Evolutionary conservation across 164 flowering plant species (phyloP).

Genomic region (Buxus sempervirens): DNA sequence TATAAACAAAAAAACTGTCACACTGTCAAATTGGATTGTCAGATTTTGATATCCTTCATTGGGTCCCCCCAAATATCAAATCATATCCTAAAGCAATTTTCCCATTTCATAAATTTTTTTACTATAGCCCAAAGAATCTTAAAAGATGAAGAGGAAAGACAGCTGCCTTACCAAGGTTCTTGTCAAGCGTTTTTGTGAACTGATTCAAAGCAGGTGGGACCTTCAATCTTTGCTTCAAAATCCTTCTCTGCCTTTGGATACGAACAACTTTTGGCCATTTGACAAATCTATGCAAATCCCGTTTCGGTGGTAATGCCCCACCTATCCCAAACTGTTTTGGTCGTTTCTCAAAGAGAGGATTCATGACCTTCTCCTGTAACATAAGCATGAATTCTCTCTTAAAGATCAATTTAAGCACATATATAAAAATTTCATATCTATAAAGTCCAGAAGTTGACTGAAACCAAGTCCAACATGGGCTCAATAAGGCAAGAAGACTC

Average conservation of each 20-base stretch:
- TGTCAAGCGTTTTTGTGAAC: constrained; percentile 39
- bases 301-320: constrained; percentile 50
- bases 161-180: constrained; percentile 15
- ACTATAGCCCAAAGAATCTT: background rate
- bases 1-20: too few species aligned
- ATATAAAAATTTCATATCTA: background rate
- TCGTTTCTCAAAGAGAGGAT: constrained; percentile 69
- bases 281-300: constrained; percentile 33
- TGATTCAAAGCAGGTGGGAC: constrained; percentile 40
- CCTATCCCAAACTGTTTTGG: constrained; percentile 75
- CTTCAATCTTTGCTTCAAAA: constrained; percentile 37
- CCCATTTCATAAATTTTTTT: background rate
- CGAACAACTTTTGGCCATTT: constrained; percentile 36
- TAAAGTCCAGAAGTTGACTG: background rate
- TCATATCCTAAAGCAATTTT: background rate
- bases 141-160: background rate
- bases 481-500: background rate
- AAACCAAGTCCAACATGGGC: background rate
- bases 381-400: background rate
- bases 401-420: background rate
- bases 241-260: constrained; percentile 39
- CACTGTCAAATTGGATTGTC: too few species aligned
- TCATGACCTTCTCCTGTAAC: constrained; percentile 41
- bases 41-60: too few species aligned
- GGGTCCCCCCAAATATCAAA: background rate